A percentile compares a stretch with the other conserved stretches of the same genome.
Conservation (phyloP, 208 protist genomes). For the Angomonas desouzai region DNA sequence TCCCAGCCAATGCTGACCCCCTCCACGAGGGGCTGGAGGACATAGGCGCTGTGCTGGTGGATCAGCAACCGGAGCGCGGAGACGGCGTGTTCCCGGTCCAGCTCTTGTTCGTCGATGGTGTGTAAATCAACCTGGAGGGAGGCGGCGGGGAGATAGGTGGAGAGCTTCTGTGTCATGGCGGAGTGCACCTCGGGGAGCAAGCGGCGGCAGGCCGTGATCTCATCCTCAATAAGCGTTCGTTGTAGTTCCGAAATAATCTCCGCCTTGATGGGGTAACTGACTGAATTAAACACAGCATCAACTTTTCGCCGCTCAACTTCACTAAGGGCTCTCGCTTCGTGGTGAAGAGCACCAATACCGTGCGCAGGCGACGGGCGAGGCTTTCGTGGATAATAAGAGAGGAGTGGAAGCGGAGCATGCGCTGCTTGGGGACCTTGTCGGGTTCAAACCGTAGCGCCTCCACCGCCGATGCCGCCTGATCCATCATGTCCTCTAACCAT, state of each 20-base stretch:
- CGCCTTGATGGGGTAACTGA: conserved; percentile 26
- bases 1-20: conserved; percentile 77
- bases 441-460: conserved; percentile 15
- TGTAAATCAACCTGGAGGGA: conserved; percentile 43
- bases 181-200: conserved; percentile 36
- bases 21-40: conserved; percentile 71
- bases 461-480: conserved; percentile 30
- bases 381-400: conserved; percentile 43
- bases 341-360: conserved; percentile 66
- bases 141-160: conserved; percentile 40
- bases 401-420: conserved; percentile 42
- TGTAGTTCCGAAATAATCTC: conserved; percentile 49
- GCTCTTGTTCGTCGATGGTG: conserved; percentile 23
- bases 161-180: conserved; percentile 40
- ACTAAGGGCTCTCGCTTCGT: conserved; percentile 40
- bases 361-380: conserved; percentile 33
- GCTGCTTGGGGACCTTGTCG: neutral
- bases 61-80: conserved; percentile 63
- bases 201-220: conserved; percentile 37
- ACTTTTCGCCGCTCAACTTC: conserved; percentile 42
- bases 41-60: conserved; percentile 46
- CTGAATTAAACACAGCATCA: conserved; percentile 62
- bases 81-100: conserved; percentile 45
- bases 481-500: conserved; percentile 41
- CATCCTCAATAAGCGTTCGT: conserved; percentile 31